Evolutionary conservation across 805 yeast species (phyloP).

Genomic region (Debaryomyces prosopidis): DNA sequence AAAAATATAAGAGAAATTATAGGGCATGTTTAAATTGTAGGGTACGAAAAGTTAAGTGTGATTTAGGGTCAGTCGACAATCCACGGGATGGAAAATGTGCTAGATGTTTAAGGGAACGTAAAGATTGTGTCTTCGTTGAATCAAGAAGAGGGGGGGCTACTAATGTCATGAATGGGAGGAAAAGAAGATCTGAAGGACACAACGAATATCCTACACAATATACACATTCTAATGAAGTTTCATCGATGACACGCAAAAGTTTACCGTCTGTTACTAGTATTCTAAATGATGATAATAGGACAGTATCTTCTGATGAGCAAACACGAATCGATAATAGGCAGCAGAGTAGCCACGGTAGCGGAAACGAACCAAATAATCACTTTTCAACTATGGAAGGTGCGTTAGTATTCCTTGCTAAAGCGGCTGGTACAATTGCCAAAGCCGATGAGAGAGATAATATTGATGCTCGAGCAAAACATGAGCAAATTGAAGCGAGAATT

Average conservation of each 20-base stretch:
- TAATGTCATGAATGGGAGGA: conserved; percentile 44
- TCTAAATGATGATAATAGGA: conserved; percentile 7
- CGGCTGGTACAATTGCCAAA: conserved; percentile 74
- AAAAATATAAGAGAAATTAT: conserved; percentile 61
- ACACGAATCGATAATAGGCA: background rate
- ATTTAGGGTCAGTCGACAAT: conserved; percentile 70
- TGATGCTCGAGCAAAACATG: conserved; percentile 51
- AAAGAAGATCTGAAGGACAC: conserved; percentile 47
- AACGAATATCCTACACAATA: background rate
- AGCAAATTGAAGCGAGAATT: conserved; percentile 38
- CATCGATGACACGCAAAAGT: background rate
- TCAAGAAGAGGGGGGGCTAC: conserved; percentile 30
- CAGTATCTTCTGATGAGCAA: background rate
- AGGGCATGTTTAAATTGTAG: conserved; percentile 87
- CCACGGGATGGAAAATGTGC: conserved; percentile 84
- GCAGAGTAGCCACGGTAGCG: background rate
- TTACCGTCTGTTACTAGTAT: conserved; percentile 16
- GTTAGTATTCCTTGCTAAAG: conserved; percentile 69
- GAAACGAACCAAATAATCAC: conserved; percentile 17
- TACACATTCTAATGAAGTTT: background rate
- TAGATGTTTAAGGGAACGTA: conserved; percentile 79
- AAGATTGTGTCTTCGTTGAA: conserved; percentile 69
- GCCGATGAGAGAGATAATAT: conserved; percentile 66
- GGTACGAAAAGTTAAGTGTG: conserved; percentile 81
- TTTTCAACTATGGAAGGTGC: conserved; percentile 58